phyloP scores from a whole-genome alignment of 179 eudicot species.

The Spinacia oleracea region DNA sequence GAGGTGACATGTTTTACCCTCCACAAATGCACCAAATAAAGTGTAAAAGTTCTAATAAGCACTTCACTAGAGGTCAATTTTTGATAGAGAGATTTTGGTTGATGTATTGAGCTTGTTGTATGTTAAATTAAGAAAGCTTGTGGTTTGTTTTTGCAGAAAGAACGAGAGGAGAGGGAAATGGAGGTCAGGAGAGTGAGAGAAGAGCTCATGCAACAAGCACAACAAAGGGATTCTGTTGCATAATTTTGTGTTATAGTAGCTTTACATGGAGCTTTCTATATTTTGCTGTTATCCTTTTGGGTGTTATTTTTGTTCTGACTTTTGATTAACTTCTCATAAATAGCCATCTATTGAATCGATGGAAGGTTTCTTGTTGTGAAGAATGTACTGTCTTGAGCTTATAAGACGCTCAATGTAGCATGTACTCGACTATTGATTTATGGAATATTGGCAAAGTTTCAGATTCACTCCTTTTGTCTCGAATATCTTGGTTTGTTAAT shows the following conservation, averaged over 20 bases:
- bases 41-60: no score
- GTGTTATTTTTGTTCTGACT: slow-evolving; percentile 21
- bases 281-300: slow-evolving; percentile 25
- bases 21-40: no score
- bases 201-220: slow-evolving; percentile 50
- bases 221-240: slow-evolving; percentile 52
- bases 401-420: slow-evolving; percentile 5
- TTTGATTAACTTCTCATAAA: slow-evolving; percentile 28
- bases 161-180: slow-evolving; percentile 66
- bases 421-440: neutral
- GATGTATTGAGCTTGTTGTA: neutral
- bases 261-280: slow-evolving; percentile 11
- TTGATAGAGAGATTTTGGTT: neutral
- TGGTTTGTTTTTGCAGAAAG: slow-evolving; percentile 50
- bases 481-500: neutral
- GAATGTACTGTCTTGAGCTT: slow-evolving; percentile 14
- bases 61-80: no score
- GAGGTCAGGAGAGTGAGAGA: slow-evolving; percentile 67
- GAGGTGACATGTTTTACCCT: no score
- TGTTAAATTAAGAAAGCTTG: slow-evolving; percentile 9
- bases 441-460: neutral
- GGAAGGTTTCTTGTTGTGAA: slow-evolving; percentile 19
- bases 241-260: slow-evolving; percentile 32
- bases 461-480: neutral
- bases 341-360: slow-evolving; percentile 20